phyloP scores from a whole-genome alignment of 441 rosid genomes.

The Bocquillonia castaneifolia region DNA sequence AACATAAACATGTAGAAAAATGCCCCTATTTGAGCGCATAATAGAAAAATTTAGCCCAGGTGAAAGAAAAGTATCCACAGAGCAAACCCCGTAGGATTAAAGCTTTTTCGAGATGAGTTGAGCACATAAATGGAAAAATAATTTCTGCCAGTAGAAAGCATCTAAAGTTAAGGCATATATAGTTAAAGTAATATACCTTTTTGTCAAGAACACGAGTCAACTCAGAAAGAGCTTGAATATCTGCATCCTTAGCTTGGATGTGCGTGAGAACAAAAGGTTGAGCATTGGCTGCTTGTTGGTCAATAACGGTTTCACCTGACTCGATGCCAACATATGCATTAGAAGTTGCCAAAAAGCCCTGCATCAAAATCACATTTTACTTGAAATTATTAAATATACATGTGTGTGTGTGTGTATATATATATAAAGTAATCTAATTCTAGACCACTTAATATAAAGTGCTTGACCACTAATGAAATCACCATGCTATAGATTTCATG shows the following conservation, averaged over 20 bases:
- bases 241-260: conserved; percentile 72
- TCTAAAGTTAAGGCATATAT: conserved; percentile 14
- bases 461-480: conserved; percentile 9
- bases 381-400: conserved; percentile 13
- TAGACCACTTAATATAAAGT: neutral
- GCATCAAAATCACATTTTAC: conserved; percentile 30
- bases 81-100: too few relatives aligned
- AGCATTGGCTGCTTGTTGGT: conserved; percentile 36
- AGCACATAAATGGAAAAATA: neutral
- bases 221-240: conserved; percentile 56
- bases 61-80: too few relatives aligned
- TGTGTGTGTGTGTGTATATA: too few relatives aligned
- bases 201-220: conserved; percentile 62
- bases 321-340: conserved; percentile 41
- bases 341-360: conserved; percentile 46
- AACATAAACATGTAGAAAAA: neutral
- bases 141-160: conserved; percentile 5
- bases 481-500: neutral
- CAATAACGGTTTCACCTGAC: conserved; percentile 31
- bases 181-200: conserved; percentile 49
- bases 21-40: too few relatives aligned
- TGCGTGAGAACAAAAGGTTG: conserved; percentile 45
- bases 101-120: too few relatives aligned
- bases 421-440: neutral
- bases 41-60: too few relatives aligned